These are phyloP conservation scores for Annulohypoxylon truncatum DNA, from an alignment of 2,329 filamentous ascomycete genomes.

Conservation along the genomic window DNA sequence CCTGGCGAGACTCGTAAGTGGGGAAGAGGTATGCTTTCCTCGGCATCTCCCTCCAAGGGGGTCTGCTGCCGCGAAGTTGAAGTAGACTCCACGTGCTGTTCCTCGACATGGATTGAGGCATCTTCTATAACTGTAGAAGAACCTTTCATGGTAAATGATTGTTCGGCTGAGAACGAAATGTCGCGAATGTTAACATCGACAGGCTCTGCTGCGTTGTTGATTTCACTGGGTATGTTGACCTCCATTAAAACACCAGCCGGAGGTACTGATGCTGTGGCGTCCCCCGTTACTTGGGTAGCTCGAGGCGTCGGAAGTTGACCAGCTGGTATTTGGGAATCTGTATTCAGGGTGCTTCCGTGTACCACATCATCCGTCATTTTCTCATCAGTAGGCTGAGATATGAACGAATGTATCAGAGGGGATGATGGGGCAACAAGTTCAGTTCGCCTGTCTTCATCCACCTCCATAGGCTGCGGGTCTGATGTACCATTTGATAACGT, in stretches of 20 bases:
- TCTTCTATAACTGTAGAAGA: neutral
- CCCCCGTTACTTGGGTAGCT: constrained; percentile 39
- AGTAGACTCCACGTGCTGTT: neutral
- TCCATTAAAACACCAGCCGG: constrained; percentile 21
- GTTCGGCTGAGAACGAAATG: constrained; percentile 1
- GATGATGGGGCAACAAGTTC: constrained; percentile 34
- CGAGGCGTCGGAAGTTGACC: constrained; percentile 44
- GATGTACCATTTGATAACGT: constrained; percentile 45
- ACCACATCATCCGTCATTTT: constrained; percentile 19
- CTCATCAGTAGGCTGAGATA: constrained; percentile 18
- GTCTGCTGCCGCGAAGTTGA: neutral
- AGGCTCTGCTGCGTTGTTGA: neutral
- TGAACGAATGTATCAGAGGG: constrained; percentile 44
- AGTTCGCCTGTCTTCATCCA: constrained; percentile 17
- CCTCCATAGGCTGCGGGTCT: constrained; percentile 57
- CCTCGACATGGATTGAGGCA: neutral
- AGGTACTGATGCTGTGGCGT: neutral
- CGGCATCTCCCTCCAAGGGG: neutral
- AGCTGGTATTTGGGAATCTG: constrained; percentile 13
- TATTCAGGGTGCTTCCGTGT: constrained; percentile 20
- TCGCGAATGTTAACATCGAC: neutral
- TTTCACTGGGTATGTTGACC: constrained; percentile 26
- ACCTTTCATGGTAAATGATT: neutral
- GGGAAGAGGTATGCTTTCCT: neutral
- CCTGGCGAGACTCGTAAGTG: constrained; percentile 27